Evolutionary conservation across 2,329 filamentous ascomycete species (phyloP).

Genomic region (Fusarium odoratissimum): DNA sequence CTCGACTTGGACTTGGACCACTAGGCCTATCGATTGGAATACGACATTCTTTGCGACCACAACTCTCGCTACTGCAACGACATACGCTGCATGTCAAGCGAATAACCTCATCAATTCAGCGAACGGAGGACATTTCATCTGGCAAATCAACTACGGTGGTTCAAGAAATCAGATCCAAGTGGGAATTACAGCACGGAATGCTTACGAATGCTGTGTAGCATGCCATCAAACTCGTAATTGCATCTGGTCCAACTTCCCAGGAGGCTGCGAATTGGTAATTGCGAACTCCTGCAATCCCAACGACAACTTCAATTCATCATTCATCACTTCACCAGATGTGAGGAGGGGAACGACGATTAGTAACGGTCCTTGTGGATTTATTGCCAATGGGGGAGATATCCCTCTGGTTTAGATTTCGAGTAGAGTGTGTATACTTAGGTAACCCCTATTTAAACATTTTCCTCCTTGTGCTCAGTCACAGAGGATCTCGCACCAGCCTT

Average conservation of each 20-base stretch:
- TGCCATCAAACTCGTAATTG: background rate
- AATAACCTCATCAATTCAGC: background rate
- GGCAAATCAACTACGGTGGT: background rate
- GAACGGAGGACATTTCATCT: background rate
- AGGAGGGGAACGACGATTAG: background rate
- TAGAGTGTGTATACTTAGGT: background rate
- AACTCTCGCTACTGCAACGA: background rate
- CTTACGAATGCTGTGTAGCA: background rate
- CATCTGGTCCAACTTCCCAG: background rate
- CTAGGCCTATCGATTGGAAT: background rate
- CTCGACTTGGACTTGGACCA: background rate
- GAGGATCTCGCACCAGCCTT: constrained; percentile 28
- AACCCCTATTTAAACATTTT: constrained; percentile 13
- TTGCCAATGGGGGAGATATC: background rate
- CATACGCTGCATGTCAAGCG: background rate
- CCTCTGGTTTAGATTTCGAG: background rate
- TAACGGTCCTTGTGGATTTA: background rate
- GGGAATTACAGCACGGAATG: background rate
- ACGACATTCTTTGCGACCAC: background rate
- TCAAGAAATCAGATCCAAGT: background rate
- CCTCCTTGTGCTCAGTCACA: constrained; percentile 39
- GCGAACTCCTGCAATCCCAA: background rate
- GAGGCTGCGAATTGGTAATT: background rate
- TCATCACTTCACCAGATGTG: background rate
- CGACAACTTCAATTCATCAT: background rate